Percentiles rank a stretch among this genome's conserved stretches.
Conservation (phyloP, 2,329 filamentous ascomycete species). For the Aspergillus brasiliensis region DNA sequence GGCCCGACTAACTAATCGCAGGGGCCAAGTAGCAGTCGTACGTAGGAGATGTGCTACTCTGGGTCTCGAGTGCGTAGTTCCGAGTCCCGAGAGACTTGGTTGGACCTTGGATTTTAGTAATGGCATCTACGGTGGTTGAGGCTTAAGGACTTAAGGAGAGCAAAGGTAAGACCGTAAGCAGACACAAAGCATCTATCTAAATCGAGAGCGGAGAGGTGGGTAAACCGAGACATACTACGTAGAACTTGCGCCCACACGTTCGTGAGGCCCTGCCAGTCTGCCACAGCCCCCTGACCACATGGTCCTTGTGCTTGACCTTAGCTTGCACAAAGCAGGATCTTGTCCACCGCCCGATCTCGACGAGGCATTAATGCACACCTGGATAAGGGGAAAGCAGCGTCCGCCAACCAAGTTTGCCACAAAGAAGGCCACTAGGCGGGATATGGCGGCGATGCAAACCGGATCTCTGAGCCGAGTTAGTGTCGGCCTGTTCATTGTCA, state of each 20-base stretch:
- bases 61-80: neutral
- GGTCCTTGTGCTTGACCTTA: neutral
- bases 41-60: neutral
- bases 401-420: neutral
- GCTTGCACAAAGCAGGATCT: neutral
- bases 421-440: neutral
- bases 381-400: neutral
- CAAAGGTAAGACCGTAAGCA: neutral
- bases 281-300: neutral
- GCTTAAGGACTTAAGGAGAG: neutral
- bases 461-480: neutral
- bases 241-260: neutral
- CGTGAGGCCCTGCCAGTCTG: neutral
- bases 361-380: neutral
- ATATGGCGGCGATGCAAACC: neutral
- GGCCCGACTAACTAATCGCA: neutral
- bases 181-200: neutral
- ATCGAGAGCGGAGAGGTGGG: neutral
- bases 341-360: neutral
- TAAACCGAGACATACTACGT: neutral
- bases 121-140: neutral
- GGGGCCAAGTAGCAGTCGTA: neutral
- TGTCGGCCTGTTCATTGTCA: neutral
- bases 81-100: neutral
- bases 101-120: neutral